A percentile compares a stretch with the other conserved stretches of the same genome.
phyloP scores from a whole-genome alignment of 1,284 basidiomycete species.

The Apiotrichum siamense region DNA sequence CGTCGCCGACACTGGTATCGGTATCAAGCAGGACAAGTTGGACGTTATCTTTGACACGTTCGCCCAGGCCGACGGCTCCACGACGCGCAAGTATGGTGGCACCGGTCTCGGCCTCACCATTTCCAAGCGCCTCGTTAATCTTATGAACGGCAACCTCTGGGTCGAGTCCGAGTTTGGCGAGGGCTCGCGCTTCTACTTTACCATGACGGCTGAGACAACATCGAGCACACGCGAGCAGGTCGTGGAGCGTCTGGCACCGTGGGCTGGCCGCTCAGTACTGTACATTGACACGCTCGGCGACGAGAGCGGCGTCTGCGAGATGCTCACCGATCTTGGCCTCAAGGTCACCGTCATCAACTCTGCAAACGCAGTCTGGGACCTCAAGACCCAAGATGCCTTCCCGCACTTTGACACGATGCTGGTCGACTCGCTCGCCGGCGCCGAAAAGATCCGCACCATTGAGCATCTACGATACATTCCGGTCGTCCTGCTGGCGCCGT shows the following conservation, averaged over 20 bases:
- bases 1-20: conserved; percentile 96
- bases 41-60: conserved; percentile 99
- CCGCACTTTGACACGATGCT: conserved; percentile 94
- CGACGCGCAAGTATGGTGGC: conserved; percentile 93
- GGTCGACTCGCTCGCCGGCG: conserved; percentile 77
- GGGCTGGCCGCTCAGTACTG: conserved; percentile 66
- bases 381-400: conserved; percentile 55
- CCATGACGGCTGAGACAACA: conserved; percentile 59
- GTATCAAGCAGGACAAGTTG: conserved; percentile 97
- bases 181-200: conserved; percentile 96
- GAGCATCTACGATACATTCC: conserved; percentile 96
- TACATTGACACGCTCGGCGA: conserved; percentile 85
- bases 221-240: conserved; percentile 57
- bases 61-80: conserved; percentile 95
- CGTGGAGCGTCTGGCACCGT: conserved; percentile 67
- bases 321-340: conserved; percentile 76
- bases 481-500: conserved; percentile 82
- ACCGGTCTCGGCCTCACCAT: conserved; percentile 95
- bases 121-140: conserved; percentile 87
- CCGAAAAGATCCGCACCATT: conserved; percentile 79
- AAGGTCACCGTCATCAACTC: conserved; percentile 71
- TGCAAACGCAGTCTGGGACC: conserved; percentile 69
- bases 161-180: conserved; percentile 88
- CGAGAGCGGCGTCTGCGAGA: conserved; percentile 66
- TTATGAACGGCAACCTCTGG: conserved; percentile 99